Evolutionary conservation across 306 rosid genomes (phyloP), one percentile per base, ranked within the genome.

Genomic region (Hippophae tibetana): DNA sequence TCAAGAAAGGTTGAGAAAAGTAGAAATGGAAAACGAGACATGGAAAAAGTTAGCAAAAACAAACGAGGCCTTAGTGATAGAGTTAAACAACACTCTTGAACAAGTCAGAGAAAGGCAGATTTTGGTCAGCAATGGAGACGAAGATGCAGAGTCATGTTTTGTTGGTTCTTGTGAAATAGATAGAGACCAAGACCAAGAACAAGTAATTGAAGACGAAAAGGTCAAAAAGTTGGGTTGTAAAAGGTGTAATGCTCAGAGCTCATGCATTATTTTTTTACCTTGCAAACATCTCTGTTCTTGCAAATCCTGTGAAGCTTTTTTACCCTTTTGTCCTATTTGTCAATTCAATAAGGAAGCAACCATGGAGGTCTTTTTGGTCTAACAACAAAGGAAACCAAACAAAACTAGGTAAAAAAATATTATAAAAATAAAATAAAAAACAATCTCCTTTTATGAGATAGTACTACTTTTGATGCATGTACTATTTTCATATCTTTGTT

Each of bases 241-340:
- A 67, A 61, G 70, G 71, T 83, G 85, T 41, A 61, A 58, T 6
- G 51, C 51, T 53, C 67, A 66, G 58, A 72, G 63, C 63, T 64
- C 81, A 14, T 79, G 81, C 64, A 76, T 79, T 47, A 65, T 83
- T 26, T 77, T 74, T n/a, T 59, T 82, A 3, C 88, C 82, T 1
- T 82, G 88, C 74, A 66, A 76, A 18, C 85, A 82, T 45, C 74
- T 82, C 66, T 76, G 88, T 58, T 76, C 82, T 61, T 82, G 88
- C 59, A 62, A 73, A 52, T 49, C 14, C 48, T 82, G 88, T 5
- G 88, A 82, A 38, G 69, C 81, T 23, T 71, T 71, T 68, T 82
- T 82, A 11, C 80, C 63, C 6, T 65, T 43, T 60, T 82, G 88
- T 57, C 88, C 88, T 1, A 74, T 76, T 1, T 82, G 88, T 63